Evolutionary conservation across 1,284 basidiomycete species (phyloP), one percentile per base, ranked within the genome.

Genomic region (Kalmanozyma brasiliensis): DNA sequence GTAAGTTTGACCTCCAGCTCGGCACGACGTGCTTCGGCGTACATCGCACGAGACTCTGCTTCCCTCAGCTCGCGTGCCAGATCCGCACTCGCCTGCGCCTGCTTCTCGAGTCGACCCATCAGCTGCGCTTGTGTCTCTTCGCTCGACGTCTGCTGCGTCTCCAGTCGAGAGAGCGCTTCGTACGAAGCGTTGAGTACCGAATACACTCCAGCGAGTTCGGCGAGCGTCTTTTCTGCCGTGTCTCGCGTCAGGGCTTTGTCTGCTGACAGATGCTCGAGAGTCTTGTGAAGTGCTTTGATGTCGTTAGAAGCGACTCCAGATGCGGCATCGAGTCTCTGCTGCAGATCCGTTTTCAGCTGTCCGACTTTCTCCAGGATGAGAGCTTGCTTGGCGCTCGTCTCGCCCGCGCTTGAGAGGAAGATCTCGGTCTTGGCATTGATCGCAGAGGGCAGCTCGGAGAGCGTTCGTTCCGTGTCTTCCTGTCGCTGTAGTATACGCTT

Each of bases 401-500:
- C 51, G 33, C 45, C 26, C 10, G 65, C 55, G 20, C 52, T 59
- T 2, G 66, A 62, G 3, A 78, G 46, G 48, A 78, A 71, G 40
- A 77, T 65, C 53, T 77, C 74, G 16, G 70, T 66, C 65, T 78
- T 78, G 22, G 74, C 74, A 20, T 73, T 77, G 64, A 78, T 71
- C 1, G 74, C 69, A 1, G 51, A 49, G 2, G 76, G 76, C 11
- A 78, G 46, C 35, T 69, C 71, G 6, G 56, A 49, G 3, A 78
- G 45, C 19, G 63, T 67, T 13, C 52, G 53, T 49, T 77, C 69
- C 24, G 71, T 55, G 35, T 78, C 74, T n/a, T 67, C 41, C 38
- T 77, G 76, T 7, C 58, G 57, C 40, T 73, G 67, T 8, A 76
- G 42, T 9, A 77, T 70, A 37, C 59, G 51, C 24, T 58, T 63